Evolutionary conservation across 169 alveolate species (phyloP).

Genomic region (Eimeria maxima): DNA sequence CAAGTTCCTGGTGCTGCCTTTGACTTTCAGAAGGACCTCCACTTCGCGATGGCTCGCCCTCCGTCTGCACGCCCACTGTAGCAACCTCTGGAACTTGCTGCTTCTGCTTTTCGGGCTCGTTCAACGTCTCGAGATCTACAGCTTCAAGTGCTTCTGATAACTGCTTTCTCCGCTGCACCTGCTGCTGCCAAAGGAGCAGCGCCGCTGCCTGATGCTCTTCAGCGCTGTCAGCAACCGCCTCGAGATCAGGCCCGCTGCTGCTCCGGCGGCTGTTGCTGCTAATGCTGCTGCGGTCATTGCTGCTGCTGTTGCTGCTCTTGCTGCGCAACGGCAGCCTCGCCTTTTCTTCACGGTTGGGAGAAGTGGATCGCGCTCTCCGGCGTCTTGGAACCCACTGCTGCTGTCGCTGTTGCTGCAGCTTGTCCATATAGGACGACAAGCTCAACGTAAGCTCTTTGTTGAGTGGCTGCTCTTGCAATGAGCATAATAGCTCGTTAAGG

Average conservation of each 20-base stretch:
- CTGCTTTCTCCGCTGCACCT: constrained; percentile 51
- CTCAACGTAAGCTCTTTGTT: background rate
- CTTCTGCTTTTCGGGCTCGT: constrained; percentile 17
- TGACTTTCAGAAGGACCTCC: background rate
- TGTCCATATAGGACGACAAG: constrained; percentile 19
- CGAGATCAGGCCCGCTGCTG: background rate
- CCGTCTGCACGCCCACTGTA: constrained; percentile 37
- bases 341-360: background rate
- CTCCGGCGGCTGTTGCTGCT: constrained; percentile 37
- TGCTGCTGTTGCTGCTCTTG: constrained; percentile 53
- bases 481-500: constrained; percentile 33
- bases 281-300: background rate
- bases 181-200: constrained; percentile 35
- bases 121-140: constrained; percentile 13
- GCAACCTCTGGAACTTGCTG: background rate
- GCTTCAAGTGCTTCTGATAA: constrained; percentile 27
- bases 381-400: constrained; percentile 5
- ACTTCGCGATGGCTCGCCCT: background rate
- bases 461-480: constrained; percentile 52
- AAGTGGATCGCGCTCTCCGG: constrained; percentile 17
- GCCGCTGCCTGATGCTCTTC: background rate
- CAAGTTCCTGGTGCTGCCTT: constrained; percentile 1
- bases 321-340: background rate
- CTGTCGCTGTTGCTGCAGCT: constrained; percentile 60
- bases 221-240: background rate